Evolutionary conservation across 2,329 filamentous ascomycete species (phyloP).

Genomic region (Aspergillus uvarum): DNA sequence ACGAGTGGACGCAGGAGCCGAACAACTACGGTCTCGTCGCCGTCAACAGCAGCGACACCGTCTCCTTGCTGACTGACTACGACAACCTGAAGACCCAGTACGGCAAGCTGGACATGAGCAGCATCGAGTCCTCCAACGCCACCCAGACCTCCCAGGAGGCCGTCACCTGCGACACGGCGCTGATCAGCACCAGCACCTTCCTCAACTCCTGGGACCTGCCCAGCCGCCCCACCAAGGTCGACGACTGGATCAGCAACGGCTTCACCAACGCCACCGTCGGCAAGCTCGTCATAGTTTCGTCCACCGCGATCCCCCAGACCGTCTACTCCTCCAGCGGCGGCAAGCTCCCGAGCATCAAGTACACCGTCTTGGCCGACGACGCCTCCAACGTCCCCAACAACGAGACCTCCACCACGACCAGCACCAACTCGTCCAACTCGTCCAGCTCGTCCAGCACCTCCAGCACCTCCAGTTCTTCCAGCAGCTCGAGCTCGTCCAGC

Average conservation of each 20-base stretch:
- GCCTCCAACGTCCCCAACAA: constrained; percentile 58
- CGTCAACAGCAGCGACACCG: constrained; percentile 58
- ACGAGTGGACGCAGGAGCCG: constrained; percentile 51
- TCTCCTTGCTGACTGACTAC: constrained; percentile 64
- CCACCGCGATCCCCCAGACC: constrained; percentile 56
- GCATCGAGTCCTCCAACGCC: constrained; percentile 64
- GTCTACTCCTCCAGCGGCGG: constrained; percentile 59
- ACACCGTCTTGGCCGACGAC: constrained; percentile 54
- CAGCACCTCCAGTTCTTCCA: constrained; percentile 13
- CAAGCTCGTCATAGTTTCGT: constrained; percentile 61
- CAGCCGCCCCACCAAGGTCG: constrained; percentile 63
- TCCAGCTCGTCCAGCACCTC: constrained; percentile 21
- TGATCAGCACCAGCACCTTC: constrained; percentile 69
- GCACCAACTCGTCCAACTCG: constrained; percentile 11
- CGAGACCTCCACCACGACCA: constrained; percentile 16
- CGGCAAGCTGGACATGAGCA: constrained; percentile 68
- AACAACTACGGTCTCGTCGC: constrained; percentile 59
- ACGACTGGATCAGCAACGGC: constrained; percentile 73
- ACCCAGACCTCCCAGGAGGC: constrained; percentile 55
- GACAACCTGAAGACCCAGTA: constrained; percentile 75
- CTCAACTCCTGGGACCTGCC: constrained; percentile 78
- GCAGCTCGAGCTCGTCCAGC: constrained; percentile 9
- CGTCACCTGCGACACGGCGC: constrained; percentile 62
- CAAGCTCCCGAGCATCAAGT: constrained; percentile 62
- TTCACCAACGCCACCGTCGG: constrained; percentile 64